Percentiles rank a stretch among this genome's conserved stretches.
These are phyloP conservation scores for Ogataea thermomethanolica DNA, from an alignment of 805 yeast species.

Conservation along the genomic window DNA sequence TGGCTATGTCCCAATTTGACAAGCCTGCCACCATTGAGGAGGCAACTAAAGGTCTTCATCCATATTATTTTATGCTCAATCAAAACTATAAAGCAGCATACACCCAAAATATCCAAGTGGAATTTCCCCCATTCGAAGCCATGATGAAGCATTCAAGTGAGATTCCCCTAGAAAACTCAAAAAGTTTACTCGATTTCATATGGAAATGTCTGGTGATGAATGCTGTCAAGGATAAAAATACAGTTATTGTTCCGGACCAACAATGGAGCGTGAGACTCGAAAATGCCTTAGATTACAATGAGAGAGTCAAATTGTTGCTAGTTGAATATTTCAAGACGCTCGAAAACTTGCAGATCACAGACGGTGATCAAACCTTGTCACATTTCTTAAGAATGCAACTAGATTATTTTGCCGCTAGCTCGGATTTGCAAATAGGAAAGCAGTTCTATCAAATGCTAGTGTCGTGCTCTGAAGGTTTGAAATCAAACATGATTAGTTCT, in stretches of 20 bases:
- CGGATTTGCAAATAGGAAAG: slow-evolving; percentile 3
- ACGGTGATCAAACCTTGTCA: background rate
- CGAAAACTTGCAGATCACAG: background rate
- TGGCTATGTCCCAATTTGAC: slow-evolving; percentile 52
- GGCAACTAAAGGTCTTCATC: slow-evolving; percentile 75
- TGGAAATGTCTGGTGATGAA: slow-evolving; percentile 64
- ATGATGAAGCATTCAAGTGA: slow-evolving; percentile 34
- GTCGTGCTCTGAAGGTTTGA: slow-evolving; percentile 20
- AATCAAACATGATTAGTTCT: slow-evolving; percentile 11
- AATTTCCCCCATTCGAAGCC: slow-evolving; percentile 54
- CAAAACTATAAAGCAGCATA: slow-evolving; percentile 17
- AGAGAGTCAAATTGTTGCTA: slow-evolving; percentile 38
- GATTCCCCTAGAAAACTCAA: slow-evolving; percentile 19
- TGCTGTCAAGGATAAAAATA: slow-evolving; percentile 46
- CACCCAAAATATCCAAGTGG: slow-evolving; percentile 15
- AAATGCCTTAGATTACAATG: slow-evolving; percentile 64
- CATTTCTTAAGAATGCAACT: slow-evolving; percentile 18
- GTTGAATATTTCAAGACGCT: slow-evolving; percentile 17
- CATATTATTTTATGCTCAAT: slow-evolving; percentile 66
- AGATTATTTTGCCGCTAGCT: slow-evolving; percentile 1
- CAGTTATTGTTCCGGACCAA: slow-evolving; percentile 64
- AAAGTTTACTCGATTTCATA: slow-evolving; percentile 48
- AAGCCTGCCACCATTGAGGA: slow-evolving; percentile 77
- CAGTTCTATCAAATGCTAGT: slow-evolving; percentile 26
- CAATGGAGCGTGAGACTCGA: slow-evolving; percentile 71